Evolutionary conservation across 2,329 filamentous ascomycete species (phyloP), one percentile per base, ranked within the genome.

Genomic region (Monilinia vaccinii-corymbosi): DNA sequence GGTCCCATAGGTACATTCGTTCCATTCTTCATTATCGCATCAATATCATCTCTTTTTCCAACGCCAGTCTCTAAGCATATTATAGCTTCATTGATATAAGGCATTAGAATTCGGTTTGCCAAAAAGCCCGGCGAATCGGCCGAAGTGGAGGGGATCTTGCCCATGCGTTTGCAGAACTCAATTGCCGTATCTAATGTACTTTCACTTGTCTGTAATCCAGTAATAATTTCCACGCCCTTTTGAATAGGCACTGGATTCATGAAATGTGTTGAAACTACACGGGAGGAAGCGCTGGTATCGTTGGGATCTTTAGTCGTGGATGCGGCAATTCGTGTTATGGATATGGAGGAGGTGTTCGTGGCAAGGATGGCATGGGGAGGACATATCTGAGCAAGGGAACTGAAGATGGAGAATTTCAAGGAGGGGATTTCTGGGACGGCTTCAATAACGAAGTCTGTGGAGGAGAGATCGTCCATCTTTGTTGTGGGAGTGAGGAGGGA

Each of bases 1-100:
- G 94, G 94, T 0, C 94, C 94, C 94, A 99, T 99, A 28, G 94
- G 94, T 45, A 99, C 94, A 71, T 96, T 96, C 25, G 94, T 99
- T 50, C 94, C 94, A 69, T 97, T 97, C 82, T 96, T 97, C 94
- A 99, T 99, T 69, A 99, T 99, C 65, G 82, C 86, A 72, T 99
- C 94, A 66, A 99, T 99, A 65, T 93, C 89, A 71, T 97, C 92
- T 67, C 89, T 87, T 65, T 84, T 82, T 21, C 94, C 94, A 0
- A 99, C 85, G 3, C 90, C 89, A 0, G 94, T 97, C 77, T 99
- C 94, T 16, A 99, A 79, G 74, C 94, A 99, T 65, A 96, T 93
- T 67, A 99, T 81, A 10, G 95, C 94, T 77, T 99, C 94, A 73
- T 99, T 99, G 78, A 99, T 97, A 73, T 99, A 99, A 0, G 94